A percentile compares a stretch with the other conserved stretches of the same genome.
These are phyloP conservation scores for Yarrowia porcina DNA, from an alignment of 805 yeast genomes.

Conservation along the genomic window DNA sequence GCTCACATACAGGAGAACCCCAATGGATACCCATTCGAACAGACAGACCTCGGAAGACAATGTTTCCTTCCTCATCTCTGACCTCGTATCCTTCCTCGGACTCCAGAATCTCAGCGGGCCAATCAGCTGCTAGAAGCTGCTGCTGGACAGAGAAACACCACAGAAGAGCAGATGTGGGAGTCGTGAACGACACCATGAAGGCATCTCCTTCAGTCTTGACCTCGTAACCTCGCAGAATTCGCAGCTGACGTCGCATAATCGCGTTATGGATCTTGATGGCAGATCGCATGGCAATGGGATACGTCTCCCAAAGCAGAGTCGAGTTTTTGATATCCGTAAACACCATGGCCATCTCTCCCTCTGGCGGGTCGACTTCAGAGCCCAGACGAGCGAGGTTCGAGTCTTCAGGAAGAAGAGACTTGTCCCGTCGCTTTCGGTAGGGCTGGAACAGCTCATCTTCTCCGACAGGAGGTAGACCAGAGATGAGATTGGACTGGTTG, in stretches of 20 bases:
- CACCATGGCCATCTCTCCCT: conserved; percentile 90
- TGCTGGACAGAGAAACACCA: conserved; percentile 96
- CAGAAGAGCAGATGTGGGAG: conserved; percentile 80
- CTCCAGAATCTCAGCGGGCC: conserved; percentile 91
- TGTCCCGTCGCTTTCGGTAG: conserved; percentile 44
- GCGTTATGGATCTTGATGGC: conserved; percentile 94
- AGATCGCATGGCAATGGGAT: conserved; percentile 91
- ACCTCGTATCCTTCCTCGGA: conserved; percentile 81
- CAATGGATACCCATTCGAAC: conserved; percentile 99
- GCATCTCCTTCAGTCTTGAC: conserved; percentile 99
- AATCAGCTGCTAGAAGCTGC: conserved; percentile 76
- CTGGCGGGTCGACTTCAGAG: conserved; percentile 85
- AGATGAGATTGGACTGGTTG: conserved; percentile 34
- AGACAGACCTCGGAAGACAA: conserved; percentile 80
- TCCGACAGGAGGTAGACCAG: conserved; percentile 28
- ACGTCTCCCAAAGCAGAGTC: conserved; percentile 88
- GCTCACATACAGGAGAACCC: conserved; percentile 96
- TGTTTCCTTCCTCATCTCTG: conserved; percentile 54
- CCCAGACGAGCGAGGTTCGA: conserved; percentile 77
- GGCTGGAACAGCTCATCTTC: conserved; percentile 38
- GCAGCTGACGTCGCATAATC: conserved; percentile 87
- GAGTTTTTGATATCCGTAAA: conserved; percentile 97
- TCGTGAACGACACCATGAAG: conserved; percentile 94
- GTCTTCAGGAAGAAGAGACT: conserved; percentile 60
- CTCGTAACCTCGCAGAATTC: conserved; percentile 95